These are phyloP conservation scores for Mucuna pruriens DNA, from an alignment of 306 rosid species.

Conservation along the genomic window DNA sequence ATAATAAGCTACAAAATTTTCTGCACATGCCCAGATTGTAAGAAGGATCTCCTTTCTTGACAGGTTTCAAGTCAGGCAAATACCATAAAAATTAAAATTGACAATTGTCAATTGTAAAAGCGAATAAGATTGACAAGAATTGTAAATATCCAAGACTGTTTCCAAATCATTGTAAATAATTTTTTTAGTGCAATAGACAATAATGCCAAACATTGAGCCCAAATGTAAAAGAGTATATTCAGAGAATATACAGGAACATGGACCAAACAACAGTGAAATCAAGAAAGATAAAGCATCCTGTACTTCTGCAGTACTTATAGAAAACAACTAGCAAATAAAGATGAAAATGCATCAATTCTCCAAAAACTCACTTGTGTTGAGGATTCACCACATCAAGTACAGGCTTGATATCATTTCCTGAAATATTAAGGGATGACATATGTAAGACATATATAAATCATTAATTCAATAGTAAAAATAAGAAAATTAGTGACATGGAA, in stretches of 20 bases:
- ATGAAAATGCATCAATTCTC: conserved; percentile 11
- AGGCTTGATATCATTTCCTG: conserved; percentile 76
- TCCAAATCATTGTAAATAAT: conserved; percentile 7
- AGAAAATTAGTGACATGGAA: background rate
- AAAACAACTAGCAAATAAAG: conserved; percentile 11
- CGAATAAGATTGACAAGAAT: conserved; percentile 10
- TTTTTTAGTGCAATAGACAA: conserved; percentile 19
- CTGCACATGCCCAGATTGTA: background rate
- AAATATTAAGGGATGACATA: conserved; percentile 22
- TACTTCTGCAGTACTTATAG: background rate
- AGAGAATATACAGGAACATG: background rate
- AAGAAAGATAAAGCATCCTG: conserved; percentile 3
- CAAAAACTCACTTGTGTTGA: conserved; percentile 80
- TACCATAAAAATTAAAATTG: background rate
- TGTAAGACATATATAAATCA: conserved; percentile 31
- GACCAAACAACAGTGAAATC: background rate
- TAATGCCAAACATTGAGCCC: background rate
- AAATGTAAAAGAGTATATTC: background rate
- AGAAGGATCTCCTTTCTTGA: conserved; percentile 24
- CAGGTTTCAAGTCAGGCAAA: conserved; percentile 2
- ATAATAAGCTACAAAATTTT: conserved; percentile 15
- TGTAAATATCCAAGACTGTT: background rate
- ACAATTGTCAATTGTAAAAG: conserved; percentile 18
- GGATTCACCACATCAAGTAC: conserved; percentile 78
- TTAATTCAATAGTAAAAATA: conserved; percentile 13